phyloP scores from a whole-genome alignment of 2,329 filamentous ascomycete species.

The Knufia petricola region DNA sequence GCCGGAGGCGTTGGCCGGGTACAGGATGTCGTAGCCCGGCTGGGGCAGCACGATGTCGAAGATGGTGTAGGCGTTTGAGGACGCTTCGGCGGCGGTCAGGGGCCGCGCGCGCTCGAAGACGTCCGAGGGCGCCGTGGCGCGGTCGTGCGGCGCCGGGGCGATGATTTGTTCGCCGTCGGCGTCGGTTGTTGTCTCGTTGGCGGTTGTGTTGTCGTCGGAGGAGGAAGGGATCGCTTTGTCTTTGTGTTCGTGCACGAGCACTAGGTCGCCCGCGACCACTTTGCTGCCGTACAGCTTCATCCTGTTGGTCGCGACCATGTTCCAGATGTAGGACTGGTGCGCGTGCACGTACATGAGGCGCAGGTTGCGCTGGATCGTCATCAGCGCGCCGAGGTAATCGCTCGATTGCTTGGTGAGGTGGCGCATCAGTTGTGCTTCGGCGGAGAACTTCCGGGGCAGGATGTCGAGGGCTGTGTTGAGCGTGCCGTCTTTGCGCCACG shows the following conservation, averaged over 20 bases:
- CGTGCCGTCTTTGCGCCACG: constrained; percentile 57
- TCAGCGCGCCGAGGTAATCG: constrained; percentile 74
- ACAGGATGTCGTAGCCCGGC: constrained; percentile 84
- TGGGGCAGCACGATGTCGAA: constrained; percentile 84
- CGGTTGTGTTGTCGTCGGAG: no score
- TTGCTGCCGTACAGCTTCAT: constrained; percentile 64
- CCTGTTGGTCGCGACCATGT: constrained; percentile 68
- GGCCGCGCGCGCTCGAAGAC: constrained; percentile 60
- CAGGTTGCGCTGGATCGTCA: constrained; percentile 69
- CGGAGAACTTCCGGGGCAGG: constrained; percentile 71
- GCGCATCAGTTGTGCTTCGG: constrained; percentile 68
- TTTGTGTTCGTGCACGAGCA: constrained; percentile 54
- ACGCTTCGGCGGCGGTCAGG: constrained; percentile 67
- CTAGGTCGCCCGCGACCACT: constrained; percentile 77
- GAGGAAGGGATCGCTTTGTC: no score
- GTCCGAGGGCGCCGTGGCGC: constrained; percentile 44
- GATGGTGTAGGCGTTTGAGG: constrained; percentile 65
- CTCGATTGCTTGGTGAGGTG: constrained; percentile 52
- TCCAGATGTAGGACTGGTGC: constrained; percentile 94
- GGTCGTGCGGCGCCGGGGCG: constrained; percentile 49
- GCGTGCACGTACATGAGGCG: constrained; percentile 94
- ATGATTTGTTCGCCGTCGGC: constrained; percentile 59
- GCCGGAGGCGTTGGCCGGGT: constrained; percentile 76
- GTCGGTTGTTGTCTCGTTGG: no score
- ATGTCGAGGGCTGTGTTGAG: constrained; percentile 51